phyloP scores from a whole-genome alignment of 1,284 basidiomycete species.

The Chalciporus sp. region DNA sequence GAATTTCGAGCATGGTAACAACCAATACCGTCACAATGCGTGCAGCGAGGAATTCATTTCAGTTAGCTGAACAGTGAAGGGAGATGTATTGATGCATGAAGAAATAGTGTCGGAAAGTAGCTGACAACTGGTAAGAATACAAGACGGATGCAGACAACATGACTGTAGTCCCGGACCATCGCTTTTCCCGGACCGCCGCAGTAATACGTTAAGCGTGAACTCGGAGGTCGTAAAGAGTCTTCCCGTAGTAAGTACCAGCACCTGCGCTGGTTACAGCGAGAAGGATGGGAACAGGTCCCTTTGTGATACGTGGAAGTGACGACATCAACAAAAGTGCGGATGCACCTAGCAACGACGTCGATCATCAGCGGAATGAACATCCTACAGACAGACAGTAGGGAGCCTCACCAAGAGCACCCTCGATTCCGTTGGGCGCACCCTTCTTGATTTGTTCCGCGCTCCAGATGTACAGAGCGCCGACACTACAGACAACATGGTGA shows the following conservation, averaged over 20 bases:
- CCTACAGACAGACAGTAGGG: background rate
- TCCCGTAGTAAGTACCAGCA: conserved; percentile 74
- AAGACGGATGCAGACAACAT: conserved; percentile 4
- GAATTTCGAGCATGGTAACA: background rate
- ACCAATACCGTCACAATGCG: background rate
- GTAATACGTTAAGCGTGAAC: conserved; percentile 22
- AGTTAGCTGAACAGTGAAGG: background rate
- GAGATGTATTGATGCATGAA: conserved; percentile 5
- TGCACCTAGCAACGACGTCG: conserved; percentile 52
- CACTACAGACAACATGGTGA: conserved; percentile 42
- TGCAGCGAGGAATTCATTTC: background rate
- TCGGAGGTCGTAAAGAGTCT: conserved; percentile 54
- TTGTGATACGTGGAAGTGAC: conserved; percentile 71
- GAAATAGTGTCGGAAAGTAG: background rate
- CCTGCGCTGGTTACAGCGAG: conserved; percentile 65
- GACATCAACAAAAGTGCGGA: conserved; percentile 79
- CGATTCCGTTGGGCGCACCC: conserved; percentile 71
- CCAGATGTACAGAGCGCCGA: conserved; percentile 77
- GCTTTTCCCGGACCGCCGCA: background rate
- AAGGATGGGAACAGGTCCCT: conserved; percentile 77
- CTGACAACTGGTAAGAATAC: conserved; percentile 8
- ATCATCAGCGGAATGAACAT: background rate
- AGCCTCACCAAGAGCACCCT: conserved; percentile 71
- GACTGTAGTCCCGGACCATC: background rate
- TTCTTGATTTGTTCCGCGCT: conserved; percentile 75